These are phyloP conservation scores for Lizanozyma gosingica DNA, from an alignment of 1,139 yeast species.

Conservation along the genomic window DNA sequence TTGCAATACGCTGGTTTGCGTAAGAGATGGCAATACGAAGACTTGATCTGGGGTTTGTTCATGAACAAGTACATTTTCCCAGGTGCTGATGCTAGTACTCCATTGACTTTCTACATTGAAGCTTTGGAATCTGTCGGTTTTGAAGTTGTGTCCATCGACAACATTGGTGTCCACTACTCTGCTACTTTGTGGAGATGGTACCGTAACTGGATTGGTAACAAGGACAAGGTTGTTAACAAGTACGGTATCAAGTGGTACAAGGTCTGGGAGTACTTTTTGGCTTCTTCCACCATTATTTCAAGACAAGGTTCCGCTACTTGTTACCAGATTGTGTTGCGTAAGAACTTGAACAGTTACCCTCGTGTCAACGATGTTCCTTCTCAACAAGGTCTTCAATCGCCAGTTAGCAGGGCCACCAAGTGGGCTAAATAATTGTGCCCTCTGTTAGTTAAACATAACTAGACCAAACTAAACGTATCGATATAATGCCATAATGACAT, in stretches of 20 bases:
- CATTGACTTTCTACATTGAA: conserved; percentile 73
- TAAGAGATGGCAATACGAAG: conserved; percentile 93
- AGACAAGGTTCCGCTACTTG: conserved; percentile 95
- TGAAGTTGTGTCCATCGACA: conserved; percentile 77
- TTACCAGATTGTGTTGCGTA: conserved; percentile 84
- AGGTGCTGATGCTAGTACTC: conserved; percentile 96
- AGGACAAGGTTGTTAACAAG: conserved; percentile 65
- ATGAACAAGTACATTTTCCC: conserved; percentile 97
- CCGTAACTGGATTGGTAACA: conserved; percentile 87
- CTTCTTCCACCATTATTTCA: conserved; percentile 71
- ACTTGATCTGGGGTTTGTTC: conserved; percentile 87
- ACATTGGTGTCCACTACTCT: conserved; percentile 88
- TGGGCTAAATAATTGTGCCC: conserved; percentile 27
- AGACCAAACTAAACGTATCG: too few relatives aligned
- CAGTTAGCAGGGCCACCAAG: conserved; percentile 40
- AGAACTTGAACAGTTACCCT: conserved; percentile 78
- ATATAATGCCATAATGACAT: too few relatives aligned
- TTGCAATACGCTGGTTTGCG: conserved; percentile 88
- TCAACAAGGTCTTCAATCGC: conserved; percentile 70
- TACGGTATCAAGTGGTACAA: conserved; percentile 89
- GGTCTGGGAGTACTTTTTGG: conserved; percentile 89
- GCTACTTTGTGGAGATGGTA: conserved; percentile 94
- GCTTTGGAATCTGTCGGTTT: conserved; percentile 78
- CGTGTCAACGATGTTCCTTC: conserved; percentile 73
- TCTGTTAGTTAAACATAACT: too few relatives aligned